These are phyloP conservation scores for Dactylorhiza incarnata DNA, from an alignment of 106 monocot species.

Conservation along the genomic window DNA sequence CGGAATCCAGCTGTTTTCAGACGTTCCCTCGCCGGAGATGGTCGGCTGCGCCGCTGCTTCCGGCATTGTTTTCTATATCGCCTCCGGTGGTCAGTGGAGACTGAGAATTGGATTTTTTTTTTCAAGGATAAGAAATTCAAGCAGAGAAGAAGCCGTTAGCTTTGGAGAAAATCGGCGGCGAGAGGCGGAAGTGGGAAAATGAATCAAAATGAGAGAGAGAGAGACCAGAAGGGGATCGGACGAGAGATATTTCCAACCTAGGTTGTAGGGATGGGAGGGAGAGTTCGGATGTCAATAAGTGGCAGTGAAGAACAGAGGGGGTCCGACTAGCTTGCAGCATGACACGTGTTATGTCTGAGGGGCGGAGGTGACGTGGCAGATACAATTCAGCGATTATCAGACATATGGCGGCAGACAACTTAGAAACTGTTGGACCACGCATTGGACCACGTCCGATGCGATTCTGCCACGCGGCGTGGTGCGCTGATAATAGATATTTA, in stretches of 20 bases:
- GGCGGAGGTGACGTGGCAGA: background rate
- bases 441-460: too few species aligned
- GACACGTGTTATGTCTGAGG: background rate
- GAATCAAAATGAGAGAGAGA: background rate
- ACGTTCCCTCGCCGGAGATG: background rate
- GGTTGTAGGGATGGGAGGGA: conserved; percentile 3
- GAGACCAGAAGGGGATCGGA: conserved; percentile 5
- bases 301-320: background rate
- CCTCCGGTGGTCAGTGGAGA: background rate
- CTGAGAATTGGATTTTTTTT: background rate
- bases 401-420: too few species aligned
- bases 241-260: conserved; percentile 1
- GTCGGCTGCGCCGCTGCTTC: background rate
- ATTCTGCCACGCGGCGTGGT: too few species aligned
- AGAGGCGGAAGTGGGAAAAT: too few species aligned
- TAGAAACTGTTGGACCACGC: too few species aligned
- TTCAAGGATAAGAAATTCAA: background rate
- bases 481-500: too few species aligned
- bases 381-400: too few species aligned
- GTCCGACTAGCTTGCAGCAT: background rate
- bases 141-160: background rate
- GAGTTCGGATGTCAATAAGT: background rate
- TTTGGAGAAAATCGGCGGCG: too few species aligned
- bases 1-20: conserved; percentile 11
- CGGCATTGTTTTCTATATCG: background rate